phyloP scores from a whole-genome alignment of 164 flowering plant species.

The Umbellularia californica region DNA sequence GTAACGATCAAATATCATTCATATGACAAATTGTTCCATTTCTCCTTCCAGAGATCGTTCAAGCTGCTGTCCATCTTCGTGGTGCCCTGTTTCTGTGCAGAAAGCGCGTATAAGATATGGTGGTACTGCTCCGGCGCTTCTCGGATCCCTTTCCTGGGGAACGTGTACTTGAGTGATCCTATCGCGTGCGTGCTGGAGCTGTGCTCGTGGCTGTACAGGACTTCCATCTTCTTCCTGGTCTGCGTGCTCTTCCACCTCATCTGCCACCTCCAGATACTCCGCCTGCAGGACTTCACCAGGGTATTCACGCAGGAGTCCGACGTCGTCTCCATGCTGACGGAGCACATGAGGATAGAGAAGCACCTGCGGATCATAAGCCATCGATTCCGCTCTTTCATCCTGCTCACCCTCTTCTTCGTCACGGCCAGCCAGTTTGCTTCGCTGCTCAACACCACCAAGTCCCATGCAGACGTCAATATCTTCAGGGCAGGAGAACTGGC shows the following conservation, averaged over 20 bases:
- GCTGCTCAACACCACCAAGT: conserved; percentile 58
- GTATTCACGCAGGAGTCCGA: conserved; percentile 76
- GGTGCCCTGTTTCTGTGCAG: conserved; percentile 71
- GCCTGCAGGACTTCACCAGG: conserved; percentile 69
- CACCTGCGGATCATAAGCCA: conserved; percentile 85
- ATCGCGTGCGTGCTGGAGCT: conserved; percentile 76
- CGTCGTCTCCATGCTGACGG: conserved; percentile 57
- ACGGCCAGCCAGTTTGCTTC: conserved; percentile 75
- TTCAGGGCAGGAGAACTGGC: conserved; percentile 81
- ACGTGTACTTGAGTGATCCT: conserved; percentile 49
- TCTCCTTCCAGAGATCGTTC: conserved; percentile 59
- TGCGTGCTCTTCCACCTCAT: conserved; percentile 83
- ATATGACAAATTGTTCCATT: background rate
- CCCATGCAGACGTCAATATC: conserved; percentile 37
- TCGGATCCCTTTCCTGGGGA: conserved; percentile 79
- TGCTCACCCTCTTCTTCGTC: conserved; percentile 45
- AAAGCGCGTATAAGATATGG: conserved; percentile 80
- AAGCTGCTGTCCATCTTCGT: conserved; percentile 58
- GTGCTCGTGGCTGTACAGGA: conserved; percentile 83
- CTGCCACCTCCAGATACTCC: conserved; percentile 85
- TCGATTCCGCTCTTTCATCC: conserved; percentile 63
- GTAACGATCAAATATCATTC: background rate
- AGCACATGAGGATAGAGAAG: conserved; percentile 73
- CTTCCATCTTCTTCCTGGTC: conserved; percentile 72
- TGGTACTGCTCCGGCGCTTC: conserved; percentile 80